phyloP scores from a whole-genome alignment of 805 yeast species.

The Ascoidea rubescens region DNA sequence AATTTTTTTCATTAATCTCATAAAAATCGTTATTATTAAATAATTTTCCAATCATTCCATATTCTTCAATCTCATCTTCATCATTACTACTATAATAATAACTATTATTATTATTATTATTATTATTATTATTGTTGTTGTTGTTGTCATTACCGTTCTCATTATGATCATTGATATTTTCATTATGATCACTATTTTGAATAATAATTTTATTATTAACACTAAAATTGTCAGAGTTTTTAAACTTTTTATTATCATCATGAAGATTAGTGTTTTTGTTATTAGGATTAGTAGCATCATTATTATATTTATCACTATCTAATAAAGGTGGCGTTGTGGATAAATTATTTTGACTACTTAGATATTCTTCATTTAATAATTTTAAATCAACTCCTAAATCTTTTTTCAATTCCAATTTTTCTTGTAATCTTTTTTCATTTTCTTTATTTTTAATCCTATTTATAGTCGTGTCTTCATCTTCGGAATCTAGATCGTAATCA shows the following conservation, averaged over 20 bases:
- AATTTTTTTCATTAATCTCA: conserved; percentile 38
- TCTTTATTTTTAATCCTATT: no score
- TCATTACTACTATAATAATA: not conserved
- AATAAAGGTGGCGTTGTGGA: conserved; percentile 6
- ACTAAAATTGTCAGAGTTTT: not conserved
- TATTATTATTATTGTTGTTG: conserved; percentile 1
- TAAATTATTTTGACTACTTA: not conserved
- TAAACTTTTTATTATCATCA: no score
- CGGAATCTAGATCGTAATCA: conserved; percentile 7
- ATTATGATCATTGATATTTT: not conserved
- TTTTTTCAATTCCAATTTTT: no score
- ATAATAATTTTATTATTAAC: conserved; percentile 2
- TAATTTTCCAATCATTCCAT: not conserved
- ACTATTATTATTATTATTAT: not conserved
- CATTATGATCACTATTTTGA: not conserved
- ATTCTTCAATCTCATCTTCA: conserved; percentile 1
- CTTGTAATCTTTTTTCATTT: no score
- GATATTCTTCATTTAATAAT: not conserved
- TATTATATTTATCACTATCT: conserved; percentile 9
- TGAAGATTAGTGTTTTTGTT: conserved; percentile 24
- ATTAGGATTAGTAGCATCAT: conserved; percentile 22
- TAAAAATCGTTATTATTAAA: conserved; percentile 27
- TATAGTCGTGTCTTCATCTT: not conserved
- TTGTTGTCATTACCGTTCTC: not conserved
- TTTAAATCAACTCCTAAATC: not conserved